Conservation (phyloP, 1,284 basidiomycete species). For the Cryptococcus sp. region DNA sequence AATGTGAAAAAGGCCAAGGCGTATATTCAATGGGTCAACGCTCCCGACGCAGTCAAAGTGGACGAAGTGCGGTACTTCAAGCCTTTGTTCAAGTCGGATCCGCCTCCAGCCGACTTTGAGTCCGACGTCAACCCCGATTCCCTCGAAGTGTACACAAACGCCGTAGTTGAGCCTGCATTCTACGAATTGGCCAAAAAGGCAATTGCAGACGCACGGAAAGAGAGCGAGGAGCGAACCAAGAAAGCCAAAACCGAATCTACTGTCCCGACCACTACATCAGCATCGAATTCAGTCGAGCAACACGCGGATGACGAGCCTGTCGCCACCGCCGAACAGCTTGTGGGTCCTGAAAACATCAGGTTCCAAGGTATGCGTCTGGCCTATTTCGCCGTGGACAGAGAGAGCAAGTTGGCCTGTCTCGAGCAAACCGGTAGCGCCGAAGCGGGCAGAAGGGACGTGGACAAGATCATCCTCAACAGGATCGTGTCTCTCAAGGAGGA, state of each 20-base stretch:
- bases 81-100: constrained; percentile 90
- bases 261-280: background rate
- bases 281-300: constrained; percentile 35
- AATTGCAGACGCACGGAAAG: constrained; percentile 66
- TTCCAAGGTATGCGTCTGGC: constrained; percentile 97
- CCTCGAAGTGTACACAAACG: constrained; percentile 73
- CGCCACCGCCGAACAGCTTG: constrained; percentile 74
- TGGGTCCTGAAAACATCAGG: constrained; percentile 89
- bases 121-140: constrained; percentile 81
- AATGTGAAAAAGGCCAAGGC: constrained; percentile 81
- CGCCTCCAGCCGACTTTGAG: constrained; percentile 81
- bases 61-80: constrained; percentile 92
- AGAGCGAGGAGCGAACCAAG: constrained; percentile 62
- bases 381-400: constrained; percentile 92
- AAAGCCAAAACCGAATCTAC: constrained; percentile 61
- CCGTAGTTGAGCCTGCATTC: constrained; percentile 87
- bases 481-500: constrained; percentile 97
- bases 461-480: constrained; percentile 83
- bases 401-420: constrained; percentile 67
- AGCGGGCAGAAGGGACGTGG: constrained; percentile 62
- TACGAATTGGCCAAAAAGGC: constrained; percentile 76
- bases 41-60: constrained; percentile 73
- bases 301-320: constrained; percentile 60
- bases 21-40: constrained; percentile 97
- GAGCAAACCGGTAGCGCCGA: constrained; percentile 59